A percentile compares a stretch with the other conserved stretches of the same genome.
phyloP scores from a whole-genome alignment of 805 yeast genomes.

The Saccharomycopsis olivae region DNA sequence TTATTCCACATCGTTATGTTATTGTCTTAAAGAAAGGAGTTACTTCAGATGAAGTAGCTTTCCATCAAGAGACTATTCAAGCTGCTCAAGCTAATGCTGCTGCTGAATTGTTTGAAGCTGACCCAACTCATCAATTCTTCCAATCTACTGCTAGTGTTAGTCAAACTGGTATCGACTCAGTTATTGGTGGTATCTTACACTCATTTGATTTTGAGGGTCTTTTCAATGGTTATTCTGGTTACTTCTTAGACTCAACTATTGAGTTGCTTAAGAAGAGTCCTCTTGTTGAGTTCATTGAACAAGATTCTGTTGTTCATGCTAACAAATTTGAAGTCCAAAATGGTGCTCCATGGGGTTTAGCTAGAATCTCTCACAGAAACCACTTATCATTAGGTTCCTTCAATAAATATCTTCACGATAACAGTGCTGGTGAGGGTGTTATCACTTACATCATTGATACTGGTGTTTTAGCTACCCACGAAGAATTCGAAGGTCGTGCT shows the following conservation, averaged over 20 bases:
- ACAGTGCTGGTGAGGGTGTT: constrained; percentile 71
- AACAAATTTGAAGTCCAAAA: constrained; percentile 55
- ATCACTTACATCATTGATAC: constrained; percentile 86
- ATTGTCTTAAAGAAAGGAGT: constrained; percentile 30
- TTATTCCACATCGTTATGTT: constrained; percentile 7
- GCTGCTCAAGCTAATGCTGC: constrained; percentile 38
- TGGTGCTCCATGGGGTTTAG: constrained; percentile 92
- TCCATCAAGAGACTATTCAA: constrained; percentile 61
- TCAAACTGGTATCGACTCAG: constrained; percentile 17
- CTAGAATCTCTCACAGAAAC: constrained; percentile 79
- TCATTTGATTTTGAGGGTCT: constrained; percentile 44
- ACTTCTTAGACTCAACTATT: constrained; percentile 63
- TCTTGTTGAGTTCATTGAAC: constrained; percentile 50
- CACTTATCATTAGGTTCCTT: constrained; percentile 56
- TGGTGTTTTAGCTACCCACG: constrained; percentile 68
- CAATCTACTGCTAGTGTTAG: constrained; percentile 22
- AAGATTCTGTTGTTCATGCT: constrained; percentile 61
- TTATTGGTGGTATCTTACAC: constrained; percentile 10
- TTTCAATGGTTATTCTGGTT: constrained; percentile 76
- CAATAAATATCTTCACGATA: constrained; percentile 64
- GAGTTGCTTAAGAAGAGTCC: constrained; percentile 63
- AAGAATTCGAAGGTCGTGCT: constrained; percentile 78
- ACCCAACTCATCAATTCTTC: constrained; percentile 31
- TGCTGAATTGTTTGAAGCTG: constrained; percentile 26
- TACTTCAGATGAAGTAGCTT: constrained; percentile 38